These are phyloP conservation scores for Globisporangium middletonii DNA, from an alignment of 352 stramenopile genomes.

Conservation along the genomic window DNA sequence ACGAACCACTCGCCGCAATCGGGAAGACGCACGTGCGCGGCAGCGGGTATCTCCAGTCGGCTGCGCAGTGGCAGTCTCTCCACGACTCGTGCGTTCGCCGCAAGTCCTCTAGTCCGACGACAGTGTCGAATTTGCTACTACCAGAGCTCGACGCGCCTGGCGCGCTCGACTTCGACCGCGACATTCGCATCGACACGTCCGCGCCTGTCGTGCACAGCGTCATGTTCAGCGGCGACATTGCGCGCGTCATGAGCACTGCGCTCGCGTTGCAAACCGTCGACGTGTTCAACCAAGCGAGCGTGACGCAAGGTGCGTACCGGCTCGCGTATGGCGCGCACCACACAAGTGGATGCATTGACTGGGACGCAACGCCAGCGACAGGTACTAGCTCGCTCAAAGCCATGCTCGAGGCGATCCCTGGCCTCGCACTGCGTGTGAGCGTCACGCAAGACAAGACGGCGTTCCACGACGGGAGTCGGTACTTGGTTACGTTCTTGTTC, in stretches of 20 bases:
- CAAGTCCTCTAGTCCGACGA: conserved; percentile 24
- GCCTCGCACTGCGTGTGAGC: conserved; percentile 29
- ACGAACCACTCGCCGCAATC: conserved; percentile 29
- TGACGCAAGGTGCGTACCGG: conserved; percentile 48
- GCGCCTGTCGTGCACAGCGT: conserved; percentile 27
- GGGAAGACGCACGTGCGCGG: conserved; percentile 29
- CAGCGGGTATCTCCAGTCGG: conserved; percentile 14
- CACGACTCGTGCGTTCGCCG: conserved; percentile 41
- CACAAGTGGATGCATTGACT: conserved; percentile 42
- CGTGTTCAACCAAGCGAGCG: conserved; percentile 39
- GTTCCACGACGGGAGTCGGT: conserved; percentile 49
- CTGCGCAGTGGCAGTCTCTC: conserved; percentile 44
- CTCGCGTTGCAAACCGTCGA: conserved; percentile 50
- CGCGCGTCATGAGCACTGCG: conserved; percentile 24
- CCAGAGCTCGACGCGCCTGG: conserved; percentile 38
- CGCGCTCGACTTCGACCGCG: conserved; percentile 43
- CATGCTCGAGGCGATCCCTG: conserved; percentile 34
- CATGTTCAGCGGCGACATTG: conserved; percentile 28
- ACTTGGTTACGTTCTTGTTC: conserved; percentile 44
- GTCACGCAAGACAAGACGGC: conserved; percentile 27
- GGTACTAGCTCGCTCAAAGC: conserved; percentile 26
- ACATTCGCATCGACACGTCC: conserved; percentile 51
- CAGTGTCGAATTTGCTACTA: conserved; percentile 36
- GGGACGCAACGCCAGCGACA: conserved; percentile 32
- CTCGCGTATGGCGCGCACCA: conserved; percentile 32